Base-by-base conservation (phyloP, 306 rosid genomes). In the Pyrus communis region DNA sequence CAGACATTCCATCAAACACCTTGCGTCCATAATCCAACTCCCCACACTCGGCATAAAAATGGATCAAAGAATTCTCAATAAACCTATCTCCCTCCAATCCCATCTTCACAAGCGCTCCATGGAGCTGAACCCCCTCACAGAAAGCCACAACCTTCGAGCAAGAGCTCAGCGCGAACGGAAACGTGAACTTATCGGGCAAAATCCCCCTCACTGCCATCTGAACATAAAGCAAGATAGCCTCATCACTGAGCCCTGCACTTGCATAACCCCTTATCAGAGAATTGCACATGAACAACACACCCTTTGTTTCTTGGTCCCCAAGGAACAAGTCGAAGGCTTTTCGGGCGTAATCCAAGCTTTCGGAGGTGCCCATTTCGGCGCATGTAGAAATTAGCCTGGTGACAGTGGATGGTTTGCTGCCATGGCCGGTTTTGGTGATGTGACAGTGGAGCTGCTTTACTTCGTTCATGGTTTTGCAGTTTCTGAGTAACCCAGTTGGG, bases 161-260 rank as follows among this genome's bases (percentile, higher is more conserved):
- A 0, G 85, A 89, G 74, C 92, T 91, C 23, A 93, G 83, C 51
- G 81, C 70, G 80, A 86, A 88, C 0, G 93, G 98, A 75, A 89
- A 89, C 0, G 95, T 89, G 78, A 79, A 91, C 76, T 88, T 93
- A 46, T 93, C 91, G 51, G 98, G 96, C 69, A 80, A 21, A 83
- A 89, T 62, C 4, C 90, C 92, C 80, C 77, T 69, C 31, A 40
- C 76, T 30, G 79, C 38, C 91, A 91, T 84, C 17, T 91, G 64
- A 83, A 82, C 62, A 61, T 84, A 89, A 25, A 85, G 59, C 68
- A 76, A 73, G 70, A 91, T 77, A 19, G 95, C 91, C 75, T 86
- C 80, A 9, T 79, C 77, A 59, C 88, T 77, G 25, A 88, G 79
- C 45, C 91, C 93, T 61, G 83, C 78, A n/a, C 86, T 71, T 33